A percentile compares a stretch with the other conserved stretches of the same genome.
phyloP scores from a whole-genome alignment of 1,284 basidiomycete species.

The Apiotrichum gamsii region DNA sequence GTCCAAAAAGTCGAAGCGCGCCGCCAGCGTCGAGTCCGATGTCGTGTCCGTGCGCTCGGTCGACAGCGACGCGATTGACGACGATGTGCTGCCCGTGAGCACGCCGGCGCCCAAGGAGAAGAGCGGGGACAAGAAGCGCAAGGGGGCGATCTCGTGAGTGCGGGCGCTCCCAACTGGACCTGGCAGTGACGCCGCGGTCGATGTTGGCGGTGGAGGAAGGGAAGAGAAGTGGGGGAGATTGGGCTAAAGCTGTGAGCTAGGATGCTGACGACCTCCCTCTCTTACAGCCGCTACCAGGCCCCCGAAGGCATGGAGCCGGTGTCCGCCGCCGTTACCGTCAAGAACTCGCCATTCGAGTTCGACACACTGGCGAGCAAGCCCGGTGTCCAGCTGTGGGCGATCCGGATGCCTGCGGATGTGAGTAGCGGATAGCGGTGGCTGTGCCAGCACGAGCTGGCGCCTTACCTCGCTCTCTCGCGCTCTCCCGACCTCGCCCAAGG shows the following conservation, averaged over 20 bases:
- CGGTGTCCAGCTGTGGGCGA: constrained; percentile 43
- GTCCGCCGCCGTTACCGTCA: constrained; percentile 20
- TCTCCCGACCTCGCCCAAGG: no score
- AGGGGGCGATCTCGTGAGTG: neutral
- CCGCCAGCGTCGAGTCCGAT: neutral
- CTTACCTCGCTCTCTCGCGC: neutral
- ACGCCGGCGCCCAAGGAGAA: neutral
- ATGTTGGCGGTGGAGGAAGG: neutral
- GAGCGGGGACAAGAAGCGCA: neutral
- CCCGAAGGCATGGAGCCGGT: constrained; percentile 37
- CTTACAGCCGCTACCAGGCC: constrained; percentile 27
- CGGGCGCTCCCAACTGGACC: no score
- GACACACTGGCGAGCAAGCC: constrained; percentile 29
- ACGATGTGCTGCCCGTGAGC: neutral
- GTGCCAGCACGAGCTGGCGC: neutral
- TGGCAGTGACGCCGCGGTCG: neutral
- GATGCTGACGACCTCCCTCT: neutral
- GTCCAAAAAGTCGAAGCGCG: neutral
- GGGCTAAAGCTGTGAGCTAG: neutral
- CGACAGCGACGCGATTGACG: constrained; percentile 3
- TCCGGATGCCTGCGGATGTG: constrained; percentile 41
- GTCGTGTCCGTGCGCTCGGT: neutral
- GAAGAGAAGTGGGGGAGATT: no score
- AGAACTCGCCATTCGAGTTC: constrained; percentile 38
- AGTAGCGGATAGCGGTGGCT: neutral